Evolutionary conservation across 805 yeast species (phyloP), one percentile per base, ranked within the genome.

Genomic region (Yarrowia deformans): DNA sequence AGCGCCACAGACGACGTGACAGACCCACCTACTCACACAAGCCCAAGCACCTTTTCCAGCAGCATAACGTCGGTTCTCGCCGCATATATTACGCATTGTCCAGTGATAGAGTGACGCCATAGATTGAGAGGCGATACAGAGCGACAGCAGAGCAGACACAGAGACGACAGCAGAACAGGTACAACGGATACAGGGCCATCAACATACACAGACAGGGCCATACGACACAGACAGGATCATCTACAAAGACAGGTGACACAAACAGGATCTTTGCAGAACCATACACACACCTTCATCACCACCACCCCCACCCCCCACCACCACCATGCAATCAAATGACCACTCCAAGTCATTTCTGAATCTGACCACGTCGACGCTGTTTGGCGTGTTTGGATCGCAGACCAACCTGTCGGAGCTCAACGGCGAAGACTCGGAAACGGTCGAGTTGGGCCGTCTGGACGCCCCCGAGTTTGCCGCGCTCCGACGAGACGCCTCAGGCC

Each of bases 381-480:
- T 74, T 12, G 80, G 77, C 18, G 81, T 80, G 42, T 80, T 80
- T 71, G 82, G 82, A 8, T 77, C 82, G 13, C 74, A 74, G 40
- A 78, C 77, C 13, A 75, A 79, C 39, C 75, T 80, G 42, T 77
- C 78, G 1, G 82, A 80, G 71, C 75, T 78, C 54, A 75, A 73
- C 43, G 78, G 81, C 39, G 79, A 74, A 68, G 73, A 61, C 32
- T 42, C 71, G 32, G 54, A 48, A 14, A 35, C 69, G 8, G 69
- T 54, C 8, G 61, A 43, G 45, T 61, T 63, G 16, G 48, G 19
- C 69, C 61, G 23, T 32, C 54, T 46, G 63, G 67, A 29, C 67
- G 66, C 14, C 54, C 68, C 39, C 34, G 63, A 46, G 29, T 49
- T 34, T 39, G 61, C 45, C 1, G 52, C 60, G 1, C 64, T 67